phyloP scores from a whole-genome alignment of 306 rosid species.

The Astragalus membranaceus region DNA sequence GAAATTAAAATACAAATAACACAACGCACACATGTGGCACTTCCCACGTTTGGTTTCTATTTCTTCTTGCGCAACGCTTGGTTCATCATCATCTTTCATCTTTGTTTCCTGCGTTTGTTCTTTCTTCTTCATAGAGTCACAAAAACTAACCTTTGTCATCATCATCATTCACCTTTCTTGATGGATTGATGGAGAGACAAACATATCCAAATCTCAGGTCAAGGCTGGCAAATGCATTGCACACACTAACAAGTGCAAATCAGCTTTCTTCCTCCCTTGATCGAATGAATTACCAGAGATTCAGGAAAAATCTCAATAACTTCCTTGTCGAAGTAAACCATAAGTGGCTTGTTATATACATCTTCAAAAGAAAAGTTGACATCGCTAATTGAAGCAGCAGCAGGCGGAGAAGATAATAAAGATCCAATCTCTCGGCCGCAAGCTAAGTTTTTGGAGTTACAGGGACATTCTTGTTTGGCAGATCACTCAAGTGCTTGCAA shows the following conservation, averaged over 20 bases:
- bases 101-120: no score
- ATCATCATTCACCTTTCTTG: no score
- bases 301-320: constrained; percentile 71
- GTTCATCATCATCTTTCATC: no score
- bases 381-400: constrained; percentile 16
- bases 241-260: constrained; percentile 64
- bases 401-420: constrained; percentile 19
- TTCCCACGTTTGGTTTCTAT: no score
- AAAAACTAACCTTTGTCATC: no score
- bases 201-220: constrained; percentile 53
- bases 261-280: constrained; percentile 79
- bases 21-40: no score
- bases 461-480: not conserved
- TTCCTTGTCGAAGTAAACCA: constrained; percentile 63
- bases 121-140: no score
- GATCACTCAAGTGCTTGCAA: constrained; percentile 15
- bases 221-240: constrained; percentile 71
- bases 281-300: constrained; percentile 72
- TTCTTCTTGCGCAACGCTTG: no score
- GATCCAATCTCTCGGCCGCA: not conserved
- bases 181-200: constrained; percentile 74
- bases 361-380: constrained; percentile 13
- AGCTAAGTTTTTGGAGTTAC: not conserved
- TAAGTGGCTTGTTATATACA: constrained; percentile 17
- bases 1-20: no score